Conservation (phyloP, 2,329 filamentous ascomycete genomes). For the Colletotrichum eleusines region DNA sequence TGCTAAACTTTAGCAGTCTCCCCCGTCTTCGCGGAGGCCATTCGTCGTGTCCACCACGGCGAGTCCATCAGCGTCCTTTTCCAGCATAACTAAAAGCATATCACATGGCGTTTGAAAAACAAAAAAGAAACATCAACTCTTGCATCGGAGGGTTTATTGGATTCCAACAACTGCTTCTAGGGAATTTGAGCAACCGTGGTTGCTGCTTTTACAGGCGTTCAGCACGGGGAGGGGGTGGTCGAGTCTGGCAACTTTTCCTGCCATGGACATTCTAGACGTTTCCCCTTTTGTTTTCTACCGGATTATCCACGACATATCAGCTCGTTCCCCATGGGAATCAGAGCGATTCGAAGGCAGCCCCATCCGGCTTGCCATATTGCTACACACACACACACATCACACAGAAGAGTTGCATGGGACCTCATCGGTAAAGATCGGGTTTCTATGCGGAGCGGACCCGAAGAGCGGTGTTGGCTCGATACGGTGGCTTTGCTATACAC, state of each 20-base stretch:
- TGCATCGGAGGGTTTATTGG: conserved; percentile 42
- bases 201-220: conserved; percentile 39
- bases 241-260: conserved; percentile 31
- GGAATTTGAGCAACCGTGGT: conserved; percentile 32
- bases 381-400: conserved; percentile 27
- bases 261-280: conserved; percentile 39
- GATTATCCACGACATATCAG: conserved; percentile 31
- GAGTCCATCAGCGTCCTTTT: conserved; percentile 98
- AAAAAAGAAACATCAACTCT: conserved; percentile 31
- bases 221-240: conserved; percentile 32
- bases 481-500: conserved; percentile 40
- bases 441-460: conserved; percentile 28
- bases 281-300: conserved; percentile 12
- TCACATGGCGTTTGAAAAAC: conserved; percentile 40
- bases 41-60: conserved; percentile 94
- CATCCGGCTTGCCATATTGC: conserved; percentile 26
- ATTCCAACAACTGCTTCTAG: conserved; percentile 34
- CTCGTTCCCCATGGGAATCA: conserved; percentile 27
- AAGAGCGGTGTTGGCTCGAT: conserved; percentile 27
- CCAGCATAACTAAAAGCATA: conserved; percentile 44
- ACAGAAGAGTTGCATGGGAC: conserved; percentile 19
- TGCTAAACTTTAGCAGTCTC: conserved; percentile 62
- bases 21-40: conserved; percentile 93
- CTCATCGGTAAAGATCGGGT: conserved; percentile 29
- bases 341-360: conserved; percentile 21